A percentile compares a stretch with the other conserved stretches of the same genome.
These are phyloP conservation scores for Staphylotrichum tortipilum DNA, from an alignment of 495 filamentous ascomycete species.

Conservation along the genomic window DNA sequence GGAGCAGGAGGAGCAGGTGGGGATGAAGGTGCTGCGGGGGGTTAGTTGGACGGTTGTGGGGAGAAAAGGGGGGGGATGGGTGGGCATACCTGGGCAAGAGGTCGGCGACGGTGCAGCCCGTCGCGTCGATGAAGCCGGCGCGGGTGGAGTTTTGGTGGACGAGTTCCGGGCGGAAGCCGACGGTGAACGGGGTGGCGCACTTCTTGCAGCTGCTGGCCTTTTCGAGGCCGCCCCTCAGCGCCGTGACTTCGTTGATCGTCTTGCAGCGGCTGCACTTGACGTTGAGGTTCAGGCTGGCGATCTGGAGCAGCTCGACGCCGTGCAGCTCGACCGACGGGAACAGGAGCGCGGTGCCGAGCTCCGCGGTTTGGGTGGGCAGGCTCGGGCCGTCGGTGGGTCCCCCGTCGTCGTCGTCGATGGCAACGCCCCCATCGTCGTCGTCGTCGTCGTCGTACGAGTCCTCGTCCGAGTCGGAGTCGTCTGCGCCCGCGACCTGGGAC, in stretches of 20 bases:
- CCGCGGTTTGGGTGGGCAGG: constrained; percentile 28
- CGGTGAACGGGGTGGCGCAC: constrained; percentile 59
- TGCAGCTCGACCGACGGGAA: constrained; percentile 78
- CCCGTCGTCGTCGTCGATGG: constrained; percentile 24
- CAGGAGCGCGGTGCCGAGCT: constrained; percentile 67
- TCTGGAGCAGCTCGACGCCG: constrained; percentile 71
- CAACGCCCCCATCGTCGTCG: constrained; percentile 42
- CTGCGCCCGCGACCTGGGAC: constrained; percentile 41
- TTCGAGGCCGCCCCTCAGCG: constrained; percentile 43
- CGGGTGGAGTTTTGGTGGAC: constrained; percentile 69
- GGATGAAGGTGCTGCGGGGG: constrained; percentile 58
- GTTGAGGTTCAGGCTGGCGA: constrained; percentile 58
- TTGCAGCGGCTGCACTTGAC: constrained; percentile 84
- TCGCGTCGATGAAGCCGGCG: constrained; percentile 75
- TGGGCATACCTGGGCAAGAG: constrained; percentile 60
- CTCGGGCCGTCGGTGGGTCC: constrained; percentile 30
- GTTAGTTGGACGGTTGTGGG: neutral
- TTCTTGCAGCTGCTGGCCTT: constrained; percentile 59
- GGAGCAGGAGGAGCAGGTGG: constrained; percentile 76
- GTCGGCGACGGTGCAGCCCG: constrained; percentile 69
- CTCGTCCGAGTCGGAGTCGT: constrained; percentile 20
- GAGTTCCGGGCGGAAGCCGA: constrained; percentile 63
- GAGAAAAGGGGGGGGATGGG: constrained; percentile 3
- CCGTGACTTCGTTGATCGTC: constrained; percentile 60
- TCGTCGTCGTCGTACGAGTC: constrained; percentile 35